phyloP scores from a whole-genome alignment of 2,329 filamentous ascomycete genomes.

The Cercospora berteroae region DNA sequence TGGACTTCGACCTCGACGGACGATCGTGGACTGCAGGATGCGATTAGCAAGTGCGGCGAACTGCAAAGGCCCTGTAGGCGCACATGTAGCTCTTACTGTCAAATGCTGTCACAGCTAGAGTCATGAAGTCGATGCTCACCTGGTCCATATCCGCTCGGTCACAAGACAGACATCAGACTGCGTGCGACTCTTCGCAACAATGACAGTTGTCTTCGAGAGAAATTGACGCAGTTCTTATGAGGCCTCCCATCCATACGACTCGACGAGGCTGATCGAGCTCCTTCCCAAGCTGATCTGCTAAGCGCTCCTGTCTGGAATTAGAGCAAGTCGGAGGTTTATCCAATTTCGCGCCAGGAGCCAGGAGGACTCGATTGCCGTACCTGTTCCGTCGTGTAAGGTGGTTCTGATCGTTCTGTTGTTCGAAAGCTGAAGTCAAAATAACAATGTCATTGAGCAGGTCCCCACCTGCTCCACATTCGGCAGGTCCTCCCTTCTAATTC shows the following conservation, averaged over 20 bases:
- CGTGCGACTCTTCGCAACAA: background rate
- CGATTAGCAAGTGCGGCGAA: background rate
- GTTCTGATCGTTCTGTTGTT: background rate
- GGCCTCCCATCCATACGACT: background rate
- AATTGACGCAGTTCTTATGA: background rate
- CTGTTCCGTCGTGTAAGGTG: too few relatives aligned
- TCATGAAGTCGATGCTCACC: background rate
- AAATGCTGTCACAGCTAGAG: too few relatives aligned
- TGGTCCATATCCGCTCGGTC: background rate
- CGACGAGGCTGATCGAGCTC: background rate
- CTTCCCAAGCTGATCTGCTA: background rate
- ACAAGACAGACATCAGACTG: background rate
- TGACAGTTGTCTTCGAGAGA: background rate
- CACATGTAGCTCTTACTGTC: background rate
- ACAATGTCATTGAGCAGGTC: background rate
- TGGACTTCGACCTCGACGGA: background rate
- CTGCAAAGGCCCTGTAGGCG: background rate
- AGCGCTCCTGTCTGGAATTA: background rate
- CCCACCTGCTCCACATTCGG: background rate
- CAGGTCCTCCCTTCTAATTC: background rate
- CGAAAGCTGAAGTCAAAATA: background rate
- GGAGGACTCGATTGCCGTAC: too few relatives aligned
- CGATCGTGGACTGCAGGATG: background rate
- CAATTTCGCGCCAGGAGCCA: background rate
- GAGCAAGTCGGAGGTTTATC: background rate